Evolutionary conservation across 176 grass and related monocot species (phyloP).

Genomic region (Oryza australiensis): DNA sequence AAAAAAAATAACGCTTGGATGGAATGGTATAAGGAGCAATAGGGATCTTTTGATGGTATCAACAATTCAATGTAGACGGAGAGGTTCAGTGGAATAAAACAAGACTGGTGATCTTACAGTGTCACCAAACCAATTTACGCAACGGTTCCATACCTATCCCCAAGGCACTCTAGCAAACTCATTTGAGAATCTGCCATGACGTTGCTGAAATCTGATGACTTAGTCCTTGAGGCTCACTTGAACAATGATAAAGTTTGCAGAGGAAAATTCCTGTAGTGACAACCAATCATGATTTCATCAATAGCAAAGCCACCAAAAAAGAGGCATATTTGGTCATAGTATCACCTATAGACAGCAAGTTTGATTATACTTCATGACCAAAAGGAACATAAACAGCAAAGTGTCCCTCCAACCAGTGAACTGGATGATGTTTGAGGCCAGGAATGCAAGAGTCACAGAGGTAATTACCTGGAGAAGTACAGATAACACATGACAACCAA

Average conservation of each 20-base stretch:
- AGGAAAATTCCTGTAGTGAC: constrained; percentile 24
- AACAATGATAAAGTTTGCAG: constrained; percentile 14
- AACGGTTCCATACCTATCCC: constrained; percentile 36
- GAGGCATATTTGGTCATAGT: background rate
- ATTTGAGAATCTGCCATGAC: constrained; percentile 32
- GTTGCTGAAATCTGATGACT: constrained; percentile 5
- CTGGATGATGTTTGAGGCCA: background rate
- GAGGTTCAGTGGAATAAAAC: background rate
- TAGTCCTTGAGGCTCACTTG: constrained; percentile 27
- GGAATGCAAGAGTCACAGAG: constrained; percentile 14
- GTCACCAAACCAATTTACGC: background rate
- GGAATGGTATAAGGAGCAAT: background rate
- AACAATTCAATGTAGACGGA: too few relatives aligned
- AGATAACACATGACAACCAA: background rate
- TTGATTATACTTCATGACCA: background rate
- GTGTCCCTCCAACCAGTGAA: constrained; percentile 14
- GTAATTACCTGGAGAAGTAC: constrained; percentile 39
- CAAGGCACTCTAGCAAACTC: constrained; percentile 31
- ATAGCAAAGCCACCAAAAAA: constrained; percentile 15
- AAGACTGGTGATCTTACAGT: background rate
- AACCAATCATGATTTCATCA: constrained; percentile 27
- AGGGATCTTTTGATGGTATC: background rate
- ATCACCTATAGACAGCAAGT: background rate
- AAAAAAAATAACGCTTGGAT: background rate
- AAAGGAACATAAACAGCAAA: background rate